Evolutionary conservation across 768 basidiomycete species (phyloP), one percentile per base, ranked within the genome.

Genomic region (Calocybe cyanea): DNA sequence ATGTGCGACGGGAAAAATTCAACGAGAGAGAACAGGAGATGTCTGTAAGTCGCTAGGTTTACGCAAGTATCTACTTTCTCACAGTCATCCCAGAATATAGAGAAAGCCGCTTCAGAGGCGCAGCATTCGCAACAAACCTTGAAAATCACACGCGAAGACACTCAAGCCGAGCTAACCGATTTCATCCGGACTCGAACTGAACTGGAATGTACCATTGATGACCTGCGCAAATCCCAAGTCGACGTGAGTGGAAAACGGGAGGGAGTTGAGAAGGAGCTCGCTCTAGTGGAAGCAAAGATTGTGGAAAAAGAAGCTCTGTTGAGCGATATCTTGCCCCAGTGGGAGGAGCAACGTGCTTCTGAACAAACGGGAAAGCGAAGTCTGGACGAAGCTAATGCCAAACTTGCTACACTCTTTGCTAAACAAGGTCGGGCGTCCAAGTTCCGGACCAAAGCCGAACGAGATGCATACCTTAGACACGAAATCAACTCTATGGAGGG

Each of bases 371-470:
- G 85, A 67, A 78, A 79, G 57, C 76, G 79, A 38, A 77, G 71
- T 20, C 72, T 96, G 52, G 92, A 94, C 50, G 81, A 84, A 32
- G 82, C 83, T 0, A 80, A 77, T 41, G 83, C 87, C 1, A 77
- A 73, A 37, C 67, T 97, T 2, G 73, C 77, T 0, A 78, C 86
- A 0, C 71, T 99, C 1, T 92, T 86, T 58, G 84, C 87, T 2
- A 98, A 98, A 60, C 92, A 92, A 61, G 93, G 93, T 2, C 85
- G 96, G 17, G 73, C 85, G 31, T 80, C 82, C 41, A 88, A 87
- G 56, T 99, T 96, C 69, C 70, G 81, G 17, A 89, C 87, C 11
- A 84, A 83, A 57, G 72, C 76, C 0, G 92, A 94, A 57, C 81
- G 96, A 7, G 95, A 99, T 59, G 68, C 73, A 17, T 97, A 79